Evolutionary conservation across 73 alveolate genomes (phyloP).

Genomic region (Tetrahymena thermophila): DNA sequence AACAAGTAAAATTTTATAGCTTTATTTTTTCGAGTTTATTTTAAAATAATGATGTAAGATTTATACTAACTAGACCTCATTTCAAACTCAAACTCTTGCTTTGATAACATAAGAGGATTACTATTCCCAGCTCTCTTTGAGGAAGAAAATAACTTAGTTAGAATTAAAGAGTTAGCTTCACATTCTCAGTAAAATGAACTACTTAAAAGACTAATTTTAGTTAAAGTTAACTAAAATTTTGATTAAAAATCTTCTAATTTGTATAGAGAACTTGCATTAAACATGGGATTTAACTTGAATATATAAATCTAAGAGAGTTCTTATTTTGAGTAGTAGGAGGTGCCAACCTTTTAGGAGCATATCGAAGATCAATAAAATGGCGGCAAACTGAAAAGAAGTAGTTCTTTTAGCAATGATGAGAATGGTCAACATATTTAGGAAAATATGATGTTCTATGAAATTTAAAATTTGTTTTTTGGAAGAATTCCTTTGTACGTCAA

Average conservation of each 20-base stretch:
- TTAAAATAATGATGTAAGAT: background rate
- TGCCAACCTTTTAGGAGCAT: background rate
- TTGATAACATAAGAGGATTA: background rate
- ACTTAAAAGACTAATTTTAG: background rate
- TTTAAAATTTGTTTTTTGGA: background rate
- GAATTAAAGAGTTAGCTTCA: background rate
- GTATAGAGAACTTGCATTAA: background rate
- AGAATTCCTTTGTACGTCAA: background rate
- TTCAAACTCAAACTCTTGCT: background rate
- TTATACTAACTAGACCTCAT: background rate
- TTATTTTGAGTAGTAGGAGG: background rate
- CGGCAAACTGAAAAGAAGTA: background rate
- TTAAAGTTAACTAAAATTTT: background rate
- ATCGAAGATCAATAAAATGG: background rate
- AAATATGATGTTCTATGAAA: background rate
- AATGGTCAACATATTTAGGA: background rate
- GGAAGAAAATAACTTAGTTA: background rate
- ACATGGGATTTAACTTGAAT: background rate
- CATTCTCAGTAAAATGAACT: background rate
- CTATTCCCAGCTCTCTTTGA: background rate
- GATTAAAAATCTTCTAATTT: background rate
- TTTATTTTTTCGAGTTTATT: no score
- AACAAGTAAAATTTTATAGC: no score
- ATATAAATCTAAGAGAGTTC: background rate
- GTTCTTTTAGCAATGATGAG: background rate